phyloP scores from a whole-genome alignment of 257 asterid genomes.

The Solanum pinnatisectum region DNA sequence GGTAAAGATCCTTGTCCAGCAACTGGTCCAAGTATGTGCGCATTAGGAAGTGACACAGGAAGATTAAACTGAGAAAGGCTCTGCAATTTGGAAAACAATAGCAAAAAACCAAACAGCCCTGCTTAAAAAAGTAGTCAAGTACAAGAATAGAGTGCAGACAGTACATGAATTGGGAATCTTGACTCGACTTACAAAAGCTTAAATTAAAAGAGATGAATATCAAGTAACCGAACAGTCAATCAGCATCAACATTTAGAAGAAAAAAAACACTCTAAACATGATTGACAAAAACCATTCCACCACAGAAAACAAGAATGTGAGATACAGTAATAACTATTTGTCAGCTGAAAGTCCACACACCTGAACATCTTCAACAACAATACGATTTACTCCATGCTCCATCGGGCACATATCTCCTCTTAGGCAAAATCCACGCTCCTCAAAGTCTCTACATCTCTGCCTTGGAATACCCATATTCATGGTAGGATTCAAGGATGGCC shows the following conservation, averaged over 20 bases:
- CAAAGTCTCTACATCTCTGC: constrained; percentile 92
- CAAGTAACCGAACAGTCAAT: neutral
- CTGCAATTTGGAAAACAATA: constrained; percentile 18
- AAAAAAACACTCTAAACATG: neutral
- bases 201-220: neutral
- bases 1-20: constrained; percentile 38
- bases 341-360: constrained; percentile 21
- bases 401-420: constrained; percentile 98
- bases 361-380: constrained; percentile 98
- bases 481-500: constrained; percentile 54
- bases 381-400: constrained; percentile 97
- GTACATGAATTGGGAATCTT: neutral
- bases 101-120: neutral
- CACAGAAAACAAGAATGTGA: neutral
- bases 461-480: constrained; percentile 39
- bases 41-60: constrained; percentile 30
- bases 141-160: neutral
- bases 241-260: neutral
- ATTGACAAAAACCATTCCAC: neutral
- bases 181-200: neutral
- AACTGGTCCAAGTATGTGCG: constrained; percentile 22
- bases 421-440: constrained; percentile 98
- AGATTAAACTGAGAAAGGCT: constrained; percentile 38
- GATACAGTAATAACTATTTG: neutral
- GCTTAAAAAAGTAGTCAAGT: neutral